Conservation (phyloP, 768 basidiomycete genomes). For the Boletus subparvulus region DNA sequence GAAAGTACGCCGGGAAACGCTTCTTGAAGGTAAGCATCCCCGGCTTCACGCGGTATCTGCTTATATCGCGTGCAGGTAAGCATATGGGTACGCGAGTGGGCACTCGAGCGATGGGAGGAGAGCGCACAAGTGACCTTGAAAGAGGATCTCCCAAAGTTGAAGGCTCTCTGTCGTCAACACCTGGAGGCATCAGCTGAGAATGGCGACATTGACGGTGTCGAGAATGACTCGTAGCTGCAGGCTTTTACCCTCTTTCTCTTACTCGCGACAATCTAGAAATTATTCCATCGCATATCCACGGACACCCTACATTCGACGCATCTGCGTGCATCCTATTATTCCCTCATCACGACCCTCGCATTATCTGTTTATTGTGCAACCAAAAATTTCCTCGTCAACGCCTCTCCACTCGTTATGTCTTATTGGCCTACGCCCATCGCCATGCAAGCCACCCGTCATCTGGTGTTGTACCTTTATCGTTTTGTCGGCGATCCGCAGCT, state of each 20-base stretch:
- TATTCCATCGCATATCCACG: constrained; percentile 25
- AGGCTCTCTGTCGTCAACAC: constrained; percentile 19
- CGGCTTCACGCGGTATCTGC: neutral
- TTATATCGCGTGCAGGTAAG: neutral
- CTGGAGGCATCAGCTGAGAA: constrained; percentile 11
- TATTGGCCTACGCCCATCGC: constrained; percentile 13
- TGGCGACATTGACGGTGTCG: constrained; percentile 8
- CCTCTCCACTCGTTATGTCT: constrained; percentile 24
- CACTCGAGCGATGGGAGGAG: constrained; percentile 70
- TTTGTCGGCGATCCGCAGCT: constrained; percentile 19
- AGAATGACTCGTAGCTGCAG: constrained; percentile 17
- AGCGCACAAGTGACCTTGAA: constrained; percentile 55
- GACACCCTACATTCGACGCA: constrained; percentile 26
- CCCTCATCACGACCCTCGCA: constrained; percentile 18
- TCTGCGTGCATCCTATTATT: constrained; percentile 23
- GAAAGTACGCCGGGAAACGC: constrained; percentile 85
- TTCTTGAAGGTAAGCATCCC: constrained; percentile 67
- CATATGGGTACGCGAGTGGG: constrained; percentile 79
- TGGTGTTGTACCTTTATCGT: constrained; percentile 12
- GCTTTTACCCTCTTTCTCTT: neutral
- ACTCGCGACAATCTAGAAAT: constrained; percentile 19
- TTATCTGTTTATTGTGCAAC: constrained; percentile 31
- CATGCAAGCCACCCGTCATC: constrained; percentile 6
- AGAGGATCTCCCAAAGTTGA: constrained; percentile 47
- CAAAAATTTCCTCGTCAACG: constrained; percentile 22